Evolutionary conservation across 108 stramenopile genomes (phyloP), one percentile per base, ranked within the genome.

Genomic region (Stephanodiscus minutulus): DNA sequence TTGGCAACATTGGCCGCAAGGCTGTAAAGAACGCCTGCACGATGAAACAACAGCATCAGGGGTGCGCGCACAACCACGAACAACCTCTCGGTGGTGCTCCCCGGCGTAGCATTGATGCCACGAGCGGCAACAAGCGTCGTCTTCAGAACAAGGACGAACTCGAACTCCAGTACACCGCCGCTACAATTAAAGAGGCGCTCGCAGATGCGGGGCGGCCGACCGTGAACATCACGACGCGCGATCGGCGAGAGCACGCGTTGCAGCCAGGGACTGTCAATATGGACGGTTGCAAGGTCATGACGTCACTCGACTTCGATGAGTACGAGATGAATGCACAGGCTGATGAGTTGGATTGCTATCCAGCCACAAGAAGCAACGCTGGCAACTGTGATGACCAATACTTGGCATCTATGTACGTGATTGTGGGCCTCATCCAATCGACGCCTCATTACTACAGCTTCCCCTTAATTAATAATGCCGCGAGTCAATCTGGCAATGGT

Each of bases 131-230:
- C 27, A 53, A 44, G 18, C 43, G 58, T 20, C 62, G 55, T 20
- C 57, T 27, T 31, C 63, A 70, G 31, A 52, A 41, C n/a, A 63
- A 64, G 64, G 69, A 71, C 41, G 70, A 78, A 66, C 58, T 71
- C 41, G 70, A 78, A 66, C 58, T 71, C 33, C 24, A 64, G 13
- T 71, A 66, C 64, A 43, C 70, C 35, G 64, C 70, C 4, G 47
- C 59, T 13, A 61, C 70, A 6, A 66, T 66, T 46, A 48, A 71
- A 50, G 1, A 15, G 46, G 70, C 65, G 8, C 50, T 78, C 12
- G 31, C 47, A 11, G 44, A 70, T 35, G 69, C 70, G 33, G 77
- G 70, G 7, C 48, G 58, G 11, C 64, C 59, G 35, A 31, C 57
- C 5, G 8, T 64, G 68, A 57, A 55, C 49, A 0, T 24, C 2